Base-by-base conservation (phyloP, 352 stramenopile species). In the Phytophthora pseudosyringae region DNA sequence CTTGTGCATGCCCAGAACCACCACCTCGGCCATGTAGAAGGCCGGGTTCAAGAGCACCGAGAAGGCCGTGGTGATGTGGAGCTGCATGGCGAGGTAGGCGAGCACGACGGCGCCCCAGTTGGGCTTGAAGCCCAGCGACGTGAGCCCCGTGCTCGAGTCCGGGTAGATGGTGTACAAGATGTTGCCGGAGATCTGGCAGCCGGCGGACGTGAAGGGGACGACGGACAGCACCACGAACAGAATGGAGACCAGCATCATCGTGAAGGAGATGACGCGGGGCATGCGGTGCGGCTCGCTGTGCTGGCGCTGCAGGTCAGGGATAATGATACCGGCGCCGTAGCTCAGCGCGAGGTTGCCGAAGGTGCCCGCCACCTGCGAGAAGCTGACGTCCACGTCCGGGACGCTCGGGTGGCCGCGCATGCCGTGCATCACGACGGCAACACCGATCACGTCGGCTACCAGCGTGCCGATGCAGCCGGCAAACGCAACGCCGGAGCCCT, bases 111-210 rank as follows among this genome's bases (percentile, higher is more conserved):
- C 64, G 9, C 64, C 64, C 64, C 64, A 71, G 50, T 71, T 60
- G 10, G 64, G 64, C 43, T 58, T 46, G 45, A 82, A 82, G 12
- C 74, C 75, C 33, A 84, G 60, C 5, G 67, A 69, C 11, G 70
- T 69, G 6, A 82, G 55, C 0, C 70, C 74, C 2, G 70, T 78
- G 35, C 40, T 68, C 11, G 77, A 60, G 21, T 69, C 59, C 16
- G 73, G 78, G 56, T 81, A 83, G 44, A 75, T 73, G 18, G 65
- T 73, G 65, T 83, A 88, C 29, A 88, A 65, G 29, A 88, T 64
- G 64, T 87, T 87, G 48, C 76, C 73, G 18, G 76, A 76, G 56
- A 86, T 83, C 68, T 87, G 78, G 64, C 78, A 86, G 9, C 78
- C 78, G 4, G 81, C 69, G 1, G 69, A 76, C 26, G 72, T 79